Conservation (phyloP, 495 filamentous ascomycete genomes). For the Tuber calosporum region DNA sequence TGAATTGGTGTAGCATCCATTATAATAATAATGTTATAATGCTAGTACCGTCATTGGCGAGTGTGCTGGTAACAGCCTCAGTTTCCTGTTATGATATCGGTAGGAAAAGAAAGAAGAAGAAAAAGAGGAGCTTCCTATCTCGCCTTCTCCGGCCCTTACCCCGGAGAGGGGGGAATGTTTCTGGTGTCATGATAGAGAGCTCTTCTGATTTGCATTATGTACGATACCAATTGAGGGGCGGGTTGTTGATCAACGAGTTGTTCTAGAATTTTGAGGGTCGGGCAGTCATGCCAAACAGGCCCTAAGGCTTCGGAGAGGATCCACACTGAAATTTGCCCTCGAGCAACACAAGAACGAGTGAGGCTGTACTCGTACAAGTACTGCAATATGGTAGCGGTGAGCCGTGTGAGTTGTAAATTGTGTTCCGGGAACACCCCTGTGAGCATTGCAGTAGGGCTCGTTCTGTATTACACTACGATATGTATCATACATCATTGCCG, state of each 20-base stretch:
- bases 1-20: neutral
- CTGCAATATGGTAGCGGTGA: neutral
- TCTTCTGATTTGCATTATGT: neutral
- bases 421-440: neutral
- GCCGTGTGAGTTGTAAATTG: neutral
- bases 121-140: neutral
- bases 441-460: neutral
- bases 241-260: neutral
- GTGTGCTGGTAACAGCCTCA: neutral
- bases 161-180: neutral
- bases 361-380: too few relatives aligned
- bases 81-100: too few relatives aligned
- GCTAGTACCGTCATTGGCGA: neutral
- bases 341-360: neutral
- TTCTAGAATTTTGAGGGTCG: neutral
- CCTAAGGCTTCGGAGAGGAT: neutral
- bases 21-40: too few relatives aligned
- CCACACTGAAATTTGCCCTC: neutral
- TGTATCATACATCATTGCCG: neutral
- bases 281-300: neutral
- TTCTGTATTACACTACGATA: neutral
- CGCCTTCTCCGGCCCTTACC: neutral
- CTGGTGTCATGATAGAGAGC: neutral
- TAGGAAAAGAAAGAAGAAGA: too few relatives aligned
- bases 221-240: neutral